phyloP scores from a whole-genome alignment of 2,329 filamentous ascomycete genomes.

The Dothiorella sarmentorum region DNA sequence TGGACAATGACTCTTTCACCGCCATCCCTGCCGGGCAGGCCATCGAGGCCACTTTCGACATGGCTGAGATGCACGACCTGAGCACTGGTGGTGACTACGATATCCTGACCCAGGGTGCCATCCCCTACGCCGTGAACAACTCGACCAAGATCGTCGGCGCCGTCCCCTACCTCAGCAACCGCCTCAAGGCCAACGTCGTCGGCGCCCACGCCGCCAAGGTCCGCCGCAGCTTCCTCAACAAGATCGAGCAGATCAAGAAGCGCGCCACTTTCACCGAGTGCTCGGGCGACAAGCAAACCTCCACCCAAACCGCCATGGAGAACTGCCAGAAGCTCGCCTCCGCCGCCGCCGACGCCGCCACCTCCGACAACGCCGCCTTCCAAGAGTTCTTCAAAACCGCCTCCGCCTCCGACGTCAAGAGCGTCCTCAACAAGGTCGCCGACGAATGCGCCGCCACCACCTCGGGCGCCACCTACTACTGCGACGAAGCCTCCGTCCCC shows the following conservation, averaged over 20 bases:
- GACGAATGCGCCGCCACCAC: slow-evolving; percentile 54
- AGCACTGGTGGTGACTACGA: slow-evolving; percentile 52
- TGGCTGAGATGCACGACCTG: slow-evolving; percentile 55
- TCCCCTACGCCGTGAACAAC: slow-evolving; percentile 54
- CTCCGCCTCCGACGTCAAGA: slow-evolving; percentile 42
- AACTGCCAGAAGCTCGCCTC: slow-evolving; percentile 55
- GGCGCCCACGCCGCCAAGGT: slow-evolving; percentile 55
- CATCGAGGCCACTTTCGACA: slow-evolving; percentile 53
- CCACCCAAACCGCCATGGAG: slow-evolving; percentile 50
- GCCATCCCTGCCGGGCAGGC: slow-evolving; percentile 47
- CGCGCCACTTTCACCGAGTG: slow-evolving; percentile 52
- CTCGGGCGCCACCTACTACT: slow-evolving; percentile 50
- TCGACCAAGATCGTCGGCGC: slow-evolving; percentile 55
- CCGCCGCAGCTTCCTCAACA: slow-evolving; percentile 47
- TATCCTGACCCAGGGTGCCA: slow-evolving; percentile 54
- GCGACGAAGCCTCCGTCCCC: slow-evolving; percentile 52
- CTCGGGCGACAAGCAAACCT: slow-evolving; percentile 48
- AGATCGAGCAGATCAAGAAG: slow-evolving; percentile 26
- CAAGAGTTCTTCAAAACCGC: slow-evolving; percentile 64
- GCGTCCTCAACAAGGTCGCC: slow-evolving; percentile 52
- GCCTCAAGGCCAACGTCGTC: slow-evolving; percentile 52
- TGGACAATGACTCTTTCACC: slow-evolving; percentile 51
- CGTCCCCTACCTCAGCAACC: slow-evolving; percentile 58
- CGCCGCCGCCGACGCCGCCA: slow-evolving; percentile 51
- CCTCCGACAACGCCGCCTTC: slow-evolving; percentile 48